These are phyloP conservation scores for Ophiostoma populinum DNA, from an alignment of 2,329 filamentous ascomycete species.

Conservation along the genomic window DNA sequence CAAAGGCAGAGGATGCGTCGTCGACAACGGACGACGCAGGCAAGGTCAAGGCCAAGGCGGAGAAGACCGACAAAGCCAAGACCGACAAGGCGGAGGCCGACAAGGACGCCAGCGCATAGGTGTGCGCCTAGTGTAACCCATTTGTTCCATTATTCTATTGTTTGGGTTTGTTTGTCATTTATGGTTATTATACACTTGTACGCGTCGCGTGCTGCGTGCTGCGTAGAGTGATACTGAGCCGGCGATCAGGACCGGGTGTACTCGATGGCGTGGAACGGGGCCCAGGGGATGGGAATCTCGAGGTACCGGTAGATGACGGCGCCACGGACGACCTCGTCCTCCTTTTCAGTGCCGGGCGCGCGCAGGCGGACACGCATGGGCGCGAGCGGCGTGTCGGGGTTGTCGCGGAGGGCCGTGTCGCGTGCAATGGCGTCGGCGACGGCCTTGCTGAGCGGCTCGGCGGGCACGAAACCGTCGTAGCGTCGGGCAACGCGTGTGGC, in stretches of 20 bases:
- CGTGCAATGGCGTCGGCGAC: conserved; percentile 8
- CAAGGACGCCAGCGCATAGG: conserved; percentile 3
- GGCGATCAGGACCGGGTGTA: background rate
- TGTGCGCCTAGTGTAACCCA: conserved; percentile 5
- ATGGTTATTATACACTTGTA: conserved; percentile 1
- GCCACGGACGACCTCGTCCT: background rate
- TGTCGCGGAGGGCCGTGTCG: conserved; percentile 7
- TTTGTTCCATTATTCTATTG: background rate
- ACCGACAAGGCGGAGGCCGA: conserved; percentile 3
- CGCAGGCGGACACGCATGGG: conserved; percentile 9
- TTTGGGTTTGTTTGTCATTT: conserved; percentile 1
- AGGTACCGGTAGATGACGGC: background rate
- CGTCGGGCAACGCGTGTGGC: conserved; percentile 3
- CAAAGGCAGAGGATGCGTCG: no score
- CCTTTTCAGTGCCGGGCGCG: background rate
- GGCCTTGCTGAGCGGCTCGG: conserved; percentile 6
- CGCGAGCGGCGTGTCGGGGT: background rate
- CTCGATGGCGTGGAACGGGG: background rate
- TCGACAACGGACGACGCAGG: background rate
- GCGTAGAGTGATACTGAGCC: no score
- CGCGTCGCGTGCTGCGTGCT: no score
- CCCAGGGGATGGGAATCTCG: conserved; percentile 2
- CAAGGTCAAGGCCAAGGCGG: conserved; percentile 1
- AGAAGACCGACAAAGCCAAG: background rate
- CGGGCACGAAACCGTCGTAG: conserved; percentile 9